phyloP scores from a whole-genome alignment of 306 rosid species.

The Gynostemma pentaphyllum region DNA sequence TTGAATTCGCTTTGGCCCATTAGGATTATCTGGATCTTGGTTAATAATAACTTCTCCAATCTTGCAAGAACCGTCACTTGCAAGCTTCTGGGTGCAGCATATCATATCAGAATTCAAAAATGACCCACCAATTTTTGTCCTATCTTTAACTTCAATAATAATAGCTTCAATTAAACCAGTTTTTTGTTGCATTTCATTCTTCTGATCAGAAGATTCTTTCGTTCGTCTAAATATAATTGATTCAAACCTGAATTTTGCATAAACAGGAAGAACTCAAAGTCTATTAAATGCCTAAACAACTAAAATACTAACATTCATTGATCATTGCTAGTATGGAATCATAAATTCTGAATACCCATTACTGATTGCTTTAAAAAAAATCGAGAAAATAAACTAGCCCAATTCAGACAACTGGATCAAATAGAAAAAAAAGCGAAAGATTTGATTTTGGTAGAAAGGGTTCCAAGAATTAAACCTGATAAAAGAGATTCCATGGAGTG shows the following conservation, averaged over 20 bases:
- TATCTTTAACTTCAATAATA: conserved; percentile 60
- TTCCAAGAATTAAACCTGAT: conserved; percentile 36
- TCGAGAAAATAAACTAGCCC: not conserved
- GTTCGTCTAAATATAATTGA: conserved; percentile 52
- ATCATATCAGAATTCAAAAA: conserved; percentile 40
- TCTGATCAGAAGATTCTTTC: conserved; percentile 31
- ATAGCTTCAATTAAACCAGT: conserved; percentile 81
- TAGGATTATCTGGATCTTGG: conserved; percentile 26
- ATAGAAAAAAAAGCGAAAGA: not conserved
- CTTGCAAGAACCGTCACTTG: conserved; percentile 30
- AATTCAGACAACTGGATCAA: not conserved
- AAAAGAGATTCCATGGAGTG: conserved; percentile 48
- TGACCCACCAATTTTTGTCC: conserved; percentile 59
- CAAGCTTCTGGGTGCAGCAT: conserved; percentile 47
- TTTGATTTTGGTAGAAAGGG: not conserved
- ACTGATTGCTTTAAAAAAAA: not conserved
- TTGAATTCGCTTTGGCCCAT: conserved; percentile 48
- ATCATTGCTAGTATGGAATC: too few species aligned
- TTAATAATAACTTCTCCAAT: conserved; percentile 65
- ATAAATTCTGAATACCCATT: not conserved
- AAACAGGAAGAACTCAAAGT: not conserved
- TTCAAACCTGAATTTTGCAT: conserved; percentile 42
- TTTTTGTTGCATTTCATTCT: conserved; percentile 50
- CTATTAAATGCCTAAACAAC: too few species aligned
- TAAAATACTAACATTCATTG: not conserved